Conservation (phyloP, 164 flowering plant genomes). For the Echeveria elegans region DNA sequence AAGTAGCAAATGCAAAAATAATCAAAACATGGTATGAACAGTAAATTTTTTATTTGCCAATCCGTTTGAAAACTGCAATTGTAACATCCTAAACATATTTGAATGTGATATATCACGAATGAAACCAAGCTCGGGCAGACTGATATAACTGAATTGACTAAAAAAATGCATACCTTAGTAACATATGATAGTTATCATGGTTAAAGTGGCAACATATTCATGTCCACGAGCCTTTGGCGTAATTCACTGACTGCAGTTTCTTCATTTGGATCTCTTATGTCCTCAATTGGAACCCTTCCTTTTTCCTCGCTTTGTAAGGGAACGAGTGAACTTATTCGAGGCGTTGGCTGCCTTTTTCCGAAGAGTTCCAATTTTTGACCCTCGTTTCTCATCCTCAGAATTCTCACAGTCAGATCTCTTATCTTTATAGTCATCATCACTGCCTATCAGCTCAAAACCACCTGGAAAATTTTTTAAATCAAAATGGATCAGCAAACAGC, state of each 20-base stretch:
- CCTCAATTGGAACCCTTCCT: slow-evolving; percentile 75
- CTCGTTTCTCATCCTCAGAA: slow-evolving; percentile 73
- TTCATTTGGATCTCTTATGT: slow-evolving; percentile 70
- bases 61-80: not conserved
- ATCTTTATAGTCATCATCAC: slow-evolving; percentile 51
- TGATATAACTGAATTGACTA: not conserved
- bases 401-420: slow-evolving; percentile 62
- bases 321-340: slow-evolving; percentile 81
- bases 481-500: not conserved
- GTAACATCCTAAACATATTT: not conserved
- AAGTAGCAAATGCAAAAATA: not conserved
- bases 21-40: not conserved
- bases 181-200: slow-evolving; percentile 83
- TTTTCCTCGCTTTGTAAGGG: slow-evolving; percentile 85
- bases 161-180: slow-evolving; percentile 50
- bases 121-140: not conserved
- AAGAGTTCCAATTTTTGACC: slow-evolving; percentile 59
- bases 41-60: not conserved
- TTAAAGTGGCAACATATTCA: slow-evolving; percentile 52
- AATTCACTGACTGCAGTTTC: slow-evolving; percentile 69
- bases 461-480: not conserved
- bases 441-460: slow-evolving; percentile 34
- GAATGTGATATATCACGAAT: not conserved
- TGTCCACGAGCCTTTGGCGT: slow-evolving; percentile 52
- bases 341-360: slow-evolving; percentile 81